Base-by-base conservation (phyloP, 371 early-diverging fungal genomes). In the Rhizopus arrhizus region DNA sequence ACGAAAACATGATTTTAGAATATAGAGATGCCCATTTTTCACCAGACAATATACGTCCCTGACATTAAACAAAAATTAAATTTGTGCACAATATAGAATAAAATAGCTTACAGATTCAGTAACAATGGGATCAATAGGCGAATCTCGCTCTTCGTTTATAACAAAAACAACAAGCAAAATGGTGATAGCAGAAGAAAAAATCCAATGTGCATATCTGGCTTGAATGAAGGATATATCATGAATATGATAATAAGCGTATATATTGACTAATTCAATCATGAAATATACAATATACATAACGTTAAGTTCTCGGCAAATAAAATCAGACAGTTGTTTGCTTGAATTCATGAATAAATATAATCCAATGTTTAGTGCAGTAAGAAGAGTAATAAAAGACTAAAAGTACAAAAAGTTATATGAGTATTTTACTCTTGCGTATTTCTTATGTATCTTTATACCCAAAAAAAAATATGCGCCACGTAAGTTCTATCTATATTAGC, bases 21-120 rank as follows among this genome's bases (percentile, higher is more conserved):
- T 82, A 85, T 8, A 78, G 5, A 1, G 85, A 85, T 2, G 83
- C 80, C 64, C 80, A 69, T 33, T 72, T 70, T 52, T 85, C 85
- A 15, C 73, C 58, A 4, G 84, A 80, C 58, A 81, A 65, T 1
- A 74, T 22, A n/a, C 85, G 78, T 8, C 54, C 60, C 60, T 61
- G 38, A 16, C 11, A 52, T 35, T 36, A 61, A 32, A 11, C 42
- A 57, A 46, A 43, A 15, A 12, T 42, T 15, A 47, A 2, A 29
- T 34, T 13, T 41, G 29, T 52, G 11, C 53, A 5, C n/a, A 51
- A 3, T n/a, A 33, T 16, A 8, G 15, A 15, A 8, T 7, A 28
- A 33, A 43, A 13, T 11, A 33, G 54, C 69, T 60, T 70, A 70
- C 75, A 2, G 64, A 53, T 53, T 78, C 72, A 12, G 78, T 56